These are phyloP conservation scores for Paraurostyla sp. DNA, from an alignment of 73 alveolate species.

Conservation along the genomic window DNA sequence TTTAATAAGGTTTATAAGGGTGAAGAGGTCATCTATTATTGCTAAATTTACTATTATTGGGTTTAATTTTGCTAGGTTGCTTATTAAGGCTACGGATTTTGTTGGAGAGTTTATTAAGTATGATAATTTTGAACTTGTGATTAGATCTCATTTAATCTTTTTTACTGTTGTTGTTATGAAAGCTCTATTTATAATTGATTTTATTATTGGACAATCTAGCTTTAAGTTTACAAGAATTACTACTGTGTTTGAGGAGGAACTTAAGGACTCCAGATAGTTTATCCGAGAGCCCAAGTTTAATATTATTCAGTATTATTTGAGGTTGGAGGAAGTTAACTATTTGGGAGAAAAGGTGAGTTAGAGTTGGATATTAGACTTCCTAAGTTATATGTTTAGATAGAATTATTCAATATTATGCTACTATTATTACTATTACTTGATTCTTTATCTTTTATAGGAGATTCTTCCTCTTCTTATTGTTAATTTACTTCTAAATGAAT, in stretches of 20 bases:
- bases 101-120: too few species aligned
- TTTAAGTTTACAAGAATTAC: not conserved
- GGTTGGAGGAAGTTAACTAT: not conserved
- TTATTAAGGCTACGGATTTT: too few species aligned
- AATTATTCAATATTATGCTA: not conserved
- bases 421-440: not conserved
- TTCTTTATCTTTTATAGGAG: not conserved
- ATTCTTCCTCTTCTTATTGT: not conserved
- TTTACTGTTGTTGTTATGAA: not conserved
- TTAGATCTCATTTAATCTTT: too few species aligned
- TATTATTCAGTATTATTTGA: not conserved
- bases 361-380: not conserved
- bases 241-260: not conserved
- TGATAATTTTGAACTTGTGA: too few species aligned
- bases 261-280: slow-evolving; percentile 1
- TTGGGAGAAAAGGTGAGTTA: not conserved
- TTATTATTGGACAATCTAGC: too few species aligned
- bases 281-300: not conserved
- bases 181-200: not conserved
- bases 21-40: too few species aligned
- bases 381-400: not conserved
- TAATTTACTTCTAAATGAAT: not conserved
- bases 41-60: too few species aligned
- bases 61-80: too few species aligned
- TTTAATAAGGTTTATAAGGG: too few species aligned